Base-by-base conservation (phyloP, 23 red algal genomes). In the Pyropia yezoensis region DNA sequence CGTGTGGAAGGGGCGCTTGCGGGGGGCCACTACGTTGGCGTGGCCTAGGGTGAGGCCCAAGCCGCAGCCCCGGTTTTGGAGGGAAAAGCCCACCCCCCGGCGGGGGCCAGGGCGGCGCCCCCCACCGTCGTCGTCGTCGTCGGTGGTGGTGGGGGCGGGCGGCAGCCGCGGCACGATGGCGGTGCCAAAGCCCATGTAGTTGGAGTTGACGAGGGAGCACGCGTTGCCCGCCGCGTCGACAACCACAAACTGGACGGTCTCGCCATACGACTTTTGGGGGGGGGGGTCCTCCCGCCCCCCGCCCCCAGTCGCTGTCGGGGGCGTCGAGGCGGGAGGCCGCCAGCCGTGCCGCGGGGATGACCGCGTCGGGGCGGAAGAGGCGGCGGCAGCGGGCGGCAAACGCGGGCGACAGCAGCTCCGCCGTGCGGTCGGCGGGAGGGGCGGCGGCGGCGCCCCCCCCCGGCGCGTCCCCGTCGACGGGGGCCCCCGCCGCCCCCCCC, bases 211-310 rank as follows among this genome's bases (percentile, higher is more conserved):
- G 21, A 83, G 57, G 58, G 71, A 80, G 30, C 77, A 77, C 11
- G 75, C 80, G 63, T 98, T 91, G 20, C 94, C 94, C 1, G 75
- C 15, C 18, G 4, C n/a, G 62, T 98, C 94, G 11, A 90, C 75
- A 17, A 83, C 94, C 57, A 64, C 91, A 69, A 98, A 98, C 54
- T 98, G 87, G 2, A 98, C 94, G 16, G 94, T 98, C 9, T 89
- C 94, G 23, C 78, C 74, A 6, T 50, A 56, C 9, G 60, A 22
- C 65, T 18, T 52, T 49, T 18, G 18, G 30, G 65, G 3, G 30
- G n/a, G n/a, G n/a, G n/a, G n/a, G n/a, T n/a, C n/a, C n/a, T n/a
- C n/a, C n/a, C 27, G 65, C 4, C 18, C 33, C 1, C 16, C 18
- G 15, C 65, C n/a, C 3, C 50, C 15, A 17, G 18, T 69, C 30